phyloP scores from a whole-genome alignment of 2,329 filamentous ascomycete genomes.

The Blastomyces gilchristii region DNA sequence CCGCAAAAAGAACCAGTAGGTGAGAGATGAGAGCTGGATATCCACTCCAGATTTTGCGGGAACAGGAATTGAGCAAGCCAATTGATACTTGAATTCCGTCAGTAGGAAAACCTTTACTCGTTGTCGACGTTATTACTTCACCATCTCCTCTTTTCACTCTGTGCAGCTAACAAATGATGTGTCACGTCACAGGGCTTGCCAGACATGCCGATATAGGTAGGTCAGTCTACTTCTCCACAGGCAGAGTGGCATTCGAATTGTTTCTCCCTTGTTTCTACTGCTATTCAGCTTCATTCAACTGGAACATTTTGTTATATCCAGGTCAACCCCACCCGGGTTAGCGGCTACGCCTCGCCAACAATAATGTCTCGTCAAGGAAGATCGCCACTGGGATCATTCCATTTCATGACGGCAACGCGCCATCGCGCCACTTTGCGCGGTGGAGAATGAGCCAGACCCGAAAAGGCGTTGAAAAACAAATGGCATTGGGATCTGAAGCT shows the following conservation, averaged over 20 bases:
- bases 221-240: neutral
- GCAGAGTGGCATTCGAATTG: neutral
- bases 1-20: neutral
- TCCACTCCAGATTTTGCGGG: neutral
- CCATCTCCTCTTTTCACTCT: neutral
- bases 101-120: neutral
- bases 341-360: slow-evolving; percentile 1
- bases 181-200: neutral
- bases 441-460: neutral
- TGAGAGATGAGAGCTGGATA: neutral
- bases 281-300: neutral
- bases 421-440: slow-evolving; percentile 1
- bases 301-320: neutral
- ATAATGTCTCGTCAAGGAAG: neutral
- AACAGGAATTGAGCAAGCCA: neutral
- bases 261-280: neutral
- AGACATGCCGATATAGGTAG: neutral
- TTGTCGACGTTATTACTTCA: neutral
- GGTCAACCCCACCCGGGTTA: neutral
- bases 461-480: neutral
- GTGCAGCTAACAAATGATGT: neutral
- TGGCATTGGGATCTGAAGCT: neutral
- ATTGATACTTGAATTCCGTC: neutral
- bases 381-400: slow-evolving; percentile 7
- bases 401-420: neutral